Conservation (phyloP, 2,329 filamentous ascomycete genomes). For the Tolypocladium guangdongense region DNA sequence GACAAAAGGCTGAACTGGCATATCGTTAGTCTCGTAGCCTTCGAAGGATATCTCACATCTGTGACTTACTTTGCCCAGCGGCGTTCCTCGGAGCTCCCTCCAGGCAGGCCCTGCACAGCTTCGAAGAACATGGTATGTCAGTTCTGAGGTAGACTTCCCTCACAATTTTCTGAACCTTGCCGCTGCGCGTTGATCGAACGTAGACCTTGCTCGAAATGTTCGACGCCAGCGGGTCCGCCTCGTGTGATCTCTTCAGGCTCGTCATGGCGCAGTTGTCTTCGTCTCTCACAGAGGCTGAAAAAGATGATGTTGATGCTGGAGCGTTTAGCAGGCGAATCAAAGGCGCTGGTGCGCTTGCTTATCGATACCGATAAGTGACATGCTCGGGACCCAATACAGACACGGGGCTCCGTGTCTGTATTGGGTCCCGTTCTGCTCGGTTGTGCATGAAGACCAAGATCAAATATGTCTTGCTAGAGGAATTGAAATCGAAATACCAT, state of each 20-base stretch:
- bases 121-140: constrained; percentile 95
- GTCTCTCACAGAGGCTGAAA: not conserved
- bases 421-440: not conserved
- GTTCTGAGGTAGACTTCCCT: constrained; percentile 90
- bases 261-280: constrained; percentile 36
- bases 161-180: constrained; percentile 98
- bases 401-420: no score
- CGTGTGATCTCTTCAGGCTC: constrained; percentile 50
- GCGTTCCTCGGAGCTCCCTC: constrained; percentile 69
- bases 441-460: not conserved
- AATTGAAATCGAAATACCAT: not conserved
- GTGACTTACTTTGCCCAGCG: constrained; percentile 54
- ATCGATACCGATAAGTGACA: constrained; percentile 16
- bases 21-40: constrained; percentile 2
- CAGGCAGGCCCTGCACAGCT: constrained; percentile 69
- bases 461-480: not conserved
- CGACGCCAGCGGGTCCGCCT: constrained; percentile 43
- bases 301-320: constrained; percentile 7
- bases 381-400: no score
- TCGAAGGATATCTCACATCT: not conserved
- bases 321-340: constrained; percentile 11
- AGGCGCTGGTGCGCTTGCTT: constrained; percentile 14
- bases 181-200: constrained; percentile 85
- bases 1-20: constrained; percentile 65
- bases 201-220: constrained; percentile 94